Percentiles rank a stretch among this genome's conserved stretches.
Evolutionary conservation across 2,329 filamentous ascomycete genomes (phyloP).

Genomic region (Aspergillus hortae): DNA sequence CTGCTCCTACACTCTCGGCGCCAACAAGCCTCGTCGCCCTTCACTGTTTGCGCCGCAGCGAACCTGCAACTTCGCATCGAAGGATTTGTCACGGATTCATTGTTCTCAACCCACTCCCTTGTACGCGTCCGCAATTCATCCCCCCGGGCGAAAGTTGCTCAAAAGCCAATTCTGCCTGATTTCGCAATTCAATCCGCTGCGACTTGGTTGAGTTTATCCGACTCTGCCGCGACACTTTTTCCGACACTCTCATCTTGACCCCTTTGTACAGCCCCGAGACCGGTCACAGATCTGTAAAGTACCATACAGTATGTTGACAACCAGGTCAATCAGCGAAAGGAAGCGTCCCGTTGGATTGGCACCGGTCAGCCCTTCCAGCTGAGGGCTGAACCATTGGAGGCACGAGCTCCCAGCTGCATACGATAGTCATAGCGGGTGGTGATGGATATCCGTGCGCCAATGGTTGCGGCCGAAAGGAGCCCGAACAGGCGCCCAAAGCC

Average conservation of each 20-base stretch:
- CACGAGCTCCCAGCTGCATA: constrained; percentile 19
- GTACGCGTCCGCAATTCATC: no score
- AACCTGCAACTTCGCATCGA: neutral
- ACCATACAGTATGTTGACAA: constrained; percentile 2
- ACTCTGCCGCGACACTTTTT: neutral
- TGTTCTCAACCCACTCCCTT: neutral
- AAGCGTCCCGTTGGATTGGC: constrained; percentile 13
- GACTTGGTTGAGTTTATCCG: neutral
- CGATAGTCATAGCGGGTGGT: constrained; percentile 13
- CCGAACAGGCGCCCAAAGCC: constrained; percentile 15
- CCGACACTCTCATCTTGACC: neutral
- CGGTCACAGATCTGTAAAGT: constrained; percentile 1
- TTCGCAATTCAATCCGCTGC: neutral
- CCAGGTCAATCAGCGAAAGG: constrained; percentile 2
- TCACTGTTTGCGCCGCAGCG: neutral
- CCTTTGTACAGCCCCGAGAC: constrained; percentile 1
- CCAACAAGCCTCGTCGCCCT: neutral
- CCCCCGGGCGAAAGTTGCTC: no score
- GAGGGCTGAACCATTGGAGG: constrained; percentile 13
- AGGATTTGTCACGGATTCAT: neutral
- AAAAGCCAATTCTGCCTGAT: neutral
- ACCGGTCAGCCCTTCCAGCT: constrained; percentile 10
- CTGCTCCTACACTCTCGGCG: neutral
- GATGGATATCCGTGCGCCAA: constrained; percentile 18
- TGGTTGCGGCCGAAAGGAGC: constrained; percentile 12